Percentiles rank a stretch among this genome's conserved stretches.
Evolutionary conservation across 2,329 filamentous ascomycete species (phyloP).

Genomic region (Diplodia scrobiculata): DNA sequence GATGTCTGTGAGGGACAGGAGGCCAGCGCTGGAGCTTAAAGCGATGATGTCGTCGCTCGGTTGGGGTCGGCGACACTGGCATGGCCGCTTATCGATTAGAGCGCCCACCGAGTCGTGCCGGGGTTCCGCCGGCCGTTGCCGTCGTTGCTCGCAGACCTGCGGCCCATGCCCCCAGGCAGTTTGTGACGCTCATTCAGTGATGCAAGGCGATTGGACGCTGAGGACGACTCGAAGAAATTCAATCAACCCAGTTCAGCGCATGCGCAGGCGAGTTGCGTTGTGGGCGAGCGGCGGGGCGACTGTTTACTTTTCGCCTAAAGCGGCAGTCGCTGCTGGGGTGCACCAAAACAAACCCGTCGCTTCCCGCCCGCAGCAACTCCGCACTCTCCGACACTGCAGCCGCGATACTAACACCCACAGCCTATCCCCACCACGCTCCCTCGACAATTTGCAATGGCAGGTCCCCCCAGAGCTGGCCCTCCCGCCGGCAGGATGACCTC

Average conservation of each 20-base stretch:
- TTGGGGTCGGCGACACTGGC: neutral
- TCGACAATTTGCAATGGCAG: conserved; percentile 52
- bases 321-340: conserved; percentile 2
- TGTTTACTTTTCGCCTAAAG: neutral
- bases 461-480: conserved; percentile 55
- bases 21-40: neutral
- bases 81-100: conserved; percentile 18
- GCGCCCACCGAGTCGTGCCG: neutral
- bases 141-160: neutral
- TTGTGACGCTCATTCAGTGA: neutral
- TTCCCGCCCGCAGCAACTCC: conserved; percentile 5
- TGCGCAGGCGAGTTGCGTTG: neutral
- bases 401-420: conserved; percentile 5
- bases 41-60: conserved; percentile 25
- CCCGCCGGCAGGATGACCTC: conserved; percentile 54
- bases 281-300: neutral
- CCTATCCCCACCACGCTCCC: neutral
- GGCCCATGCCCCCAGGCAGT: neutral
- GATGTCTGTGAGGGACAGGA: neutral
- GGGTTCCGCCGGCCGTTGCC: neutral
- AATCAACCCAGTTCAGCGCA: neutral
- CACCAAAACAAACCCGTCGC: conserved; percentile 24
- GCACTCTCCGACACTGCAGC: neutral
- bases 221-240: neutral
- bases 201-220: neutral